Base-by-base conservation (phyloP, 768 basidiomycete species). In the Lactarius sp. region DNA sequence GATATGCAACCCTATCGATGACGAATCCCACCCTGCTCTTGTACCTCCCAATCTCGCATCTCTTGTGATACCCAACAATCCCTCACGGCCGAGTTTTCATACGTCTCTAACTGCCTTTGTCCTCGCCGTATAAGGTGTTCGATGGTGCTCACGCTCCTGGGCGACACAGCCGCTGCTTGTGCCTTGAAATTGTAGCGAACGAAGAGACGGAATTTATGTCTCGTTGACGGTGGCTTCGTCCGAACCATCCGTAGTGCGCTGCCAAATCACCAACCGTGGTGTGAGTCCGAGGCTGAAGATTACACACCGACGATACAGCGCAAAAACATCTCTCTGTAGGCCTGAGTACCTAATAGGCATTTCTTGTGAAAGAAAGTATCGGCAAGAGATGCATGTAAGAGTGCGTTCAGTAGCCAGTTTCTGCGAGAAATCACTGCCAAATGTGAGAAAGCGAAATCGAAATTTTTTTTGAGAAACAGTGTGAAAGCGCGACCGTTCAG, bases 101-200 rank as follows among this genome's bases (percentile, higher is more conserved):
- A 90, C 73, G 80, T 78, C 69, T 90, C 88, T 44, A 92, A 69
- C 67, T 90, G 88, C 65, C 85, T 78, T 54, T 69, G 73, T 2
- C 88, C 88, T 59, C 82, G 83, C 52, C 91, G 81, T n/a, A 94
- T 71, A 39, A 92, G 77, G 71, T 92, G 86, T 68, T 94, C 91
- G 42, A 93, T 81, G 9, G 82, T 82, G 59, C 79, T 79, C 63
- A 92, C 77, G 59, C 90, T 82, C 12, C 88, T 83, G 6, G 86
- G 80, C 4, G 87, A 82, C 31, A 90, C 77, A 1, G 76, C 76
- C 5, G 77, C 69, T 5, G 88, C 86, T 69, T 87, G 86, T 6
- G 77, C 77, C 70, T 77, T 87, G 74, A 94, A 93, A 13, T 77
- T 81, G 72, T 87, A 86, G 63, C 84, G 87, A 37, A 89, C 77